Conservation (phyloP, 2,329 filamentous ascomycete species). For the Westerdykella aurantiaca region DNA sequence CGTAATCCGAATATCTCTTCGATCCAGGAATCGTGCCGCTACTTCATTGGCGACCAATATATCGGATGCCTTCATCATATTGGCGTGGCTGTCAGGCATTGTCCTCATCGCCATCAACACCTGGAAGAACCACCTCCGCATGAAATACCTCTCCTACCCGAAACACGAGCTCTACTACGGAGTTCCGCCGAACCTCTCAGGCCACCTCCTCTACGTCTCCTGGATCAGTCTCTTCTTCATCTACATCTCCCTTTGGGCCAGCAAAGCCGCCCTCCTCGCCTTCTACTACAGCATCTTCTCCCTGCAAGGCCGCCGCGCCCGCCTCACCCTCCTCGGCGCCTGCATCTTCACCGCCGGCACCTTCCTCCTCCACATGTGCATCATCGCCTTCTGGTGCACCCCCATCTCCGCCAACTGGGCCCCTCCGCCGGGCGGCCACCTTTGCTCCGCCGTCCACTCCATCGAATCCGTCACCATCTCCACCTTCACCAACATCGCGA, state of each 20-base stretch:
- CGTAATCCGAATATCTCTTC: slow-evolving; percentile 19
- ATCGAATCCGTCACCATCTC: slow-evolving; percentile 22
- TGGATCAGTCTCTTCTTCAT: slow-evolving; percentile 30
- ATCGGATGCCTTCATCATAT: slow-evolving; percentile 18
- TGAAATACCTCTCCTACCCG: slow-evolving; percentile 12
- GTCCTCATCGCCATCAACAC: slow-evolving; percentile 22
- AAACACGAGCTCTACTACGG: slow-evolving; percentile 18
- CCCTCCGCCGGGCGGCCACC: slow-evolving; percentile 11
- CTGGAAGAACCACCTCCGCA: slow-evolving; percentile 28
- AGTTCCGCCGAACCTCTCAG: slow-evolving; percentile 17
- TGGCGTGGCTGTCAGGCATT: slow-evolving; percentile 19
- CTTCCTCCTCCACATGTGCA: slow-evolving; percentile 25
- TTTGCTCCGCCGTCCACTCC: slow-evolving; percentile 23
- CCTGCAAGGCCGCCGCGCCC: slow-evolving; percentile 14
- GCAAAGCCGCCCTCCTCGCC: slow-evolving; percentile 26
- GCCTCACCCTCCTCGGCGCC: slow-evolving; percentile 12
- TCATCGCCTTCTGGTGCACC: slow-evolving; percentile 27
- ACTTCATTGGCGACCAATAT: slow-evolving; percentile 12
- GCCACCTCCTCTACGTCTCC: slow-evolving; percentile 27
- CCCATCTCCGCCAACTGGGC: slow-evolving; percentile 20
- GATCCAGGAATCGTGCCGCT: slow-evolving; percentile 11
- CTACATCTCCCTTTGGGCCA: slow-evolving; percentile 25
- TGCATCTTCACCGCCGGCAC: slow-evolving; percentile 20
- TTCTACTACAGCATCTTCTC: slow-evolving; percentile 28
- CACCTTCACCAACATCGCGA: slow-evolving; percentile 24